phyloP scores from a whole-genome alignment of 495 filamentous ascomycete species.

The Tuber microsphaerosporum region DNA sequence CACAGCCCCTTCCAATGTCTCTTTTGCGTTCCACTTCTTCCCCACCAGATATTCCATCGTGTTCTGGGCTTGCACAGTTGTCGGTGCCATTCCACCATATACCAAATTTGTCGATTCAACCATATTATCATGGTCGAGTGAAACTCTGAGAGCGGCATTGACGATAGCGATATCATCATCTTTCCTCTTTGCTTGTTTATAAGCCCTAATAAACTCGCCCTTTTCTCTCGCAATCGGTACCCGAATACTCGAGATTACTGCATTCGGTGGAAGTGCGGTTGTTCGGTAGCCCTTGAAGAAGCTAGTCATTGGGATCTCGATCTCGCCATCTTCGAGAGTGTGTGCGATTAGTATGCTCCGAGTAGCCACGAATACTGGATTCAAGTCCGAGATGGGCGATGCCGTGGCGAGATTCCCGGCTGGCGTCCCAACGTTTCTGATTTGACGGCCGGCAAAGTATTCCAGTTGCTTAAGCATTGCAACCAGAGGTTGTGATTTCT shows the following conservation, averaged over 20 bases:
- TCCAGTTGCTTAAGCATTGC: conserved; percentile 71
- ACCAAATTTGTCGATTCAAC: conserved; percentile 58
- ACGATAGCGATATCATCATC: conserved; percentile 80
- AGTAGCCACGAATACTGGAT: conserved; percentile 85
- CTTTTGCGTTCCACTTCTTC: conserved; percentile 58
- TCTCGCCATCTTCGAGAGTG: conserved; percentile 56
- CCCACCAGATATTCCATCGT: conserved; percentile 55
- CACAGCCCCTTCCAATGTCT: conserved; percentile 64
- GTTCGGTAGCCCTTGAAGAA: conserved; percentile 90
- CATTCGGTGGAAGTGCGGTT: conserved; percentile 73
- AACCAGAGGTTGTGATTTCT: conserved; percentile 62
- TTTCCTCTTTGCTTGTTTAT: conserved; percentile 73
- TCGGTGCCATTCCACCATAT: conserved; percentile 70
- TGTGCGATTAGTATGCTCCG: conserved; percentile 75
- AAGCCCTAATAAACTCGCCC: conserved; percentile 58
- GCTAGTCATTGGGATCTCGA: conserved; percentile 77
- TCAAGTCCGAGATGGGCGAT: conserved; percentile 91
- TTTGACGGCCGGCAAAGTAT: conserved; percentile 94
- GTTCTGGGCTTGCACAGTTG: conserved; percentile 62
- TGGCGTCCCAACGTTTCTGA: conserved; percentile 91
- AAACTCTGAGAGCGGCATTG: conserved; percentile 61
- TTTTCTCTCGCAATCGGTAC: conserved; percentile 66
- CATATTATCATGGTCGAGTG: conserved; percentile 50
- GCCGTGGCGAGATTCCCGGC: conserved; percentile 93
- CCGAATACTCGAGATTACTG: conserved; percentile 77